Base-by-base conservation (phyloP, 495 filamentous ascomycete species). In the Penicillium fimorum region DNA sequence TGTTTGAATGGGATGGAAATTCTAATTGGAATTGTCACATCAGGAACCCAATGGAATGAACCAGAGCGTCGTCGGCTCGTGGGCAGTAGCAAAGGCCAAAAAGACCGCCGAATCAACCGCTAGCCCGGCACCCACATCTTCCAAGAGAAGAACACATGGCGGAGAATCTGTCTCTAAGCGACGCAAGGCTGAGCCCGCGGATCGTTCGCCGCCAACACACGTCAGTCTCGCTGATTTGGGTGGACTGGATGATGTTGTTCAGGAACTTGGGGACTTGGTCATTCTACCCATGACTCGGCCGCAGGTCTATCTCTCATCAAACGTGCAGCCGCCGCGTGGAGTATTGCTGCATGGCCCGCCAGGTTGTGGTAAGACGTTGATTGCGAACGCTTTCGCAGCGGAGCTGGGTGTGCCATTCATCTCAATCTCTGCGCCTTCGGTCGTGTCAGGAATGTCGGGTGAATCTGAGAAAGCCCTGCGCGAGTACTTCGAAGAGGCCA, bases 391-490 rank as follows among this genome's bases (percentile, higher is more conserved):
- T 2, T 89, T 93, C 67, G 94, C 93, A 5, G 89, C 90, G 15
- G 87, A 88, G 55, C 76, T 96, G 24, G 91, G 89, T 3, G 83
- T 94, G 12, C 86, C 92, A 0, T 97, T 93, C 68, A 87, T 97
- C 50, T 84, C 91, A 3, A 85, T 97, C 13, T 91, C 90, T 3
- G 94, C 91, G 0, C 92, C 94, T 11, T 92, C 91, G 0, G 81
- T 97, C 17, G 86, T 97, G 1, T 91, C 90, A 17, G 93, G 94
- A 2, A 96, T 96, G 87, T 96, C 92, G 15, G 93, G 93, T 60
- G 93, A 97, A 64, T 96, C 91, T 0, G 94, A 98, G 72, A 95
- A 96, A 76, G 92, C 91, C 53, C 83, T 98, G 47, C 81, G 93
- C 30, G 92, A 97, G 53, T 79, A 92, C 53, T 97, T 97, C 60